phyloP scores from a whole-genome alignment of 352 stramenopile genomes.

The Pythium phragmitis region DNA sequence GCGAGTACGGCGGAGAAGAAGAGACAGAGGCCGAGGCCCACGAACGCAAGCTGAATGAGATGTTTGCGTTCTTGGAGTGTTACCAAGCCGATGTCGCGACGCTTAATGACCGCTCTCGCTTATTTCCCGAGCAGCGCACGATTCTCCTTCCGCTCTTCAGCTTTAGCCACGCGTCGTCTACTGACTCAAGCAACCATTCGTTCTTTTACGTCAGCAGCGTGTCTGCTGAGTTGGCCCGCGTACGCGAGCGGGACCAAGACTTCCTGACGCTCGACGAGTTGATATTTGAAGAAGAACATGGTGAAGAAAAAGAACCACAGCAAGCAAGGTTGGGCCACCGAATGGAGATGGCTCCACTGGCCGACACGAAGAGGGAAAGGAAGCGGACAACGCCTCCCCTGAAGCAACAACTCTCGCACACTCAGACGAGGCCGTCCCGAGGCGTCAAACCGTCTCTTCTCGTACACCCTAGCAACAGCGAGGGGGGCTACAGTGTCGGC shows the following conservation, averaged over 20 bases:
- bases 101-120: slow-evolving; percentile 30
- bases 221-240: neutral
- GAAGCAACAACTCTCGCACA: neutral
- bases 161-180: slow-evolving; percentile 26
- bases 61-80: slow-evolving; percentile 36
- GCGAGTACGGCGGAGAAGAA: neutral
- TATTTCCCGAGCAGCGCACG: slow-evolving; percentile 34
- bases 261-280: slow-evolving; percentile 33
- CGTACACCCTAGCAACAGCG: neutral
- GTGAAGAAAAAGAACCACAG: neutral
- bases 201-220: slow-evolving; percentile 22
- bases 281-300: slow-evolving; percentile 15
- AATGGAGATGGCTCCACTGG: neutral
- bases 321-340: neutral
- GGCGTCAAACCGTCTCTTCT: neutral
- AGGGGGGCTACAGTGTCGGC: slow-evolving; percentile 4
- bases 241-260: slow-evolving; percentile 12
- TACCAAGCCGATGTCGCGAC: slow-evolving; percentile 30
- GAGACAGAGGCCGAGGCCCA: neutral
- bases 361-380: neutral
- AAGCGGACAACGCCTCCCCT: neutral
- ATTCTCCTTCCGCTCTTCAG: slow-evolving; percentile 31
- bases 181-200: slow-evolving; percentile 15
- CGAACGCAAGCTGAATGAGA: slow-evolving; percentile 23
- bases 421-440: neutral